Conservation (phyloP, 2,329 filamentous ascomycete genomes). For the Chalaropsis thielavioides region DNA sequence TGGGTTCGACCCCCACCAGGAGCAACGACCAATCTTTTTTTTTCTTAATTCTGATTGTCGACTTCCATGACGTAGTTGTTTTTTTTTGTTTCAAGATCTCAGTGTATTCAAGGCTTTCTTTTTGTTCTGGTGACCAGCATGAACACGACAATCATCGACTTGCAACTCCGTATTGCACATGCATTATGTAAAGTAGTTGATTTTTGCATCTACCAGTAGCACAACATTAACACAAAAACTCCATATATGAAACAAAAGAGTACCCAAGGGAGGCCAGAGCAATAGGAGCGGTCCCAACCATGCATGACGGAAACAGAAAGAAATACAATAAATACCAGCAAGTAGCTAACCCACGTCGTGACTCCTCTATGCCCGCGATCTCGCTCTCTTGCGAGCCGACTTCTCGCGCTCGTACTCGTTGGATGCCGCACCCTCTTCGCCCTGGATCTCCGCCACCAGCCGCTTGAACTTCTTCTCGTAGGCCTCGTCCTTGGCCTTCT, state of each 20-base stretch:
- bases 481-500: slow-evolving; percentile 82
- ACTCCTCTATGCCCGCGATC: slow-evolving; percentile 24
- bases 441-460: slow-evolving; percentile 87
- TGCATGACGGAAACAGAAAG: neutral
- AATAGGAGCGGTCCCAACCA: neutral
- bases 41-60: neutral
- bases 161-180: too few species aligned
- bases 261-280: neutral
- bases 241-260: neutral
- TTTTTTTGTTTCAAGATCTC: neutral
- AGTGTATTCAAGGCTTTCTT: neutral
- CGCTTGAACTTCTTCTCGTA: slow-evolving; percentile 96
- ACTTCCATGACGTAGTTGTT: neutral
- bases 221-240: slow-evolving; percentile 1
- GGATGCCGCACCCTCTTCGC: slow-evolving; percentile 71
- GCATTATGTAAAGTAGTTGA: neutral
- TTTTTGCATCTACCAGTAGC: neutral
- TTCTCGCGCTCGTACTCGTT: slow-evolving; percentile 87
- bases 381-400: slow-evolving; percentile 53
- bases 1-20: slow-evolving; percentile 20
- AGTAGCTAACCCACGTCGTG: neutral
- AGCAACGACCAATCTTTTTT: slow-evolving; percentile 17
- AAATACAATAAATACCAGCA: neutral
- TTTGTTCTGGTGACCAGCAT: neutral
- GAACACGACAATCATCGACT: too few species aligned